Base-by-base conservation (phyloP, 129 eudicot species). In the Dittrichia graveolens region DNA sequence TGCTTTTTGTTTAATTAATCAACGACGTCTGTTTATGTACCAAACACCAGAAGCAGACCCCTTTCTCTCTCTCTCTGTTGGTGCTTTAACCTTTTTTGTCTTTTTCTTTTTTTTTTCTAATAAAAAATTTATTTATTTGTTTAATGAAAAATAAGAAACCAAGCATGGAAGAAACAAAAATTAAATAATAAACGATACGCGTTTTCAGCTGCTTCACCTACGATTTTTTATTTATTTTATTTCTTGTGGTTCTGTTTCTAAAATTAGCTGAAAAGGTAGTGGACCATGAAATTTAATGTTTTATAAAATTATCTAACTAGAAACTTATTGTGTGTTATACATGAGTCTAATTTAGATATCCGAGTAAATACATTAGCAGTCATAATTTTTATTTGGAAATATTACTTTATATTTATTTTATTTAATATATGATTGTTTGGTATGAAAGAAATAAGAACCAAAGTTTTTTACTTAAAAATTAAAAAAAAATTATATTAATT, bases 1-100 rank as follows among this genome's bases (percentile, higher is more conserved):
- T 78, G 81, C 77, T 78, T 78, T 77, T 78, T 52, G 47, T 52
- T 78, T 78, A 69, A 70, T 61, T 70, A 77, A 77, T 77, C 65
- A n/a, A n/a, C n/a, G 61, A 61, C 57, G 71, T 61, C 64, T 77
- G 71, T 61, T 47, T 77, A 24, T 60, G 65, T 77, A 77, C 76
- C 81, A 77, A 77, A 69, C 81, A 69, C 54, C 76, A 77, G 71
- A 77, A 77, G 59, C 64, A 77, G 71, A 77, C 71, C 81, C 80
- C 81, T 62, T 77, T 42, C 55, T 56, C 18, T n/a, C 5, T 59
- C 6, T 58, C 31, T 42, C 2, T 9, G 39, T 65, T 65, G 14
- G 9, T 38, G 31, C 2, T 73, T 48, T 46, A 15, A 42, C 56
- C 34, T 45, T 47, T 65, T 42, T 10, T 10, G 45, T 40, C 18